Conservation (phyloP, 75 land plant species). For the Picea sitchensis region DNA sequence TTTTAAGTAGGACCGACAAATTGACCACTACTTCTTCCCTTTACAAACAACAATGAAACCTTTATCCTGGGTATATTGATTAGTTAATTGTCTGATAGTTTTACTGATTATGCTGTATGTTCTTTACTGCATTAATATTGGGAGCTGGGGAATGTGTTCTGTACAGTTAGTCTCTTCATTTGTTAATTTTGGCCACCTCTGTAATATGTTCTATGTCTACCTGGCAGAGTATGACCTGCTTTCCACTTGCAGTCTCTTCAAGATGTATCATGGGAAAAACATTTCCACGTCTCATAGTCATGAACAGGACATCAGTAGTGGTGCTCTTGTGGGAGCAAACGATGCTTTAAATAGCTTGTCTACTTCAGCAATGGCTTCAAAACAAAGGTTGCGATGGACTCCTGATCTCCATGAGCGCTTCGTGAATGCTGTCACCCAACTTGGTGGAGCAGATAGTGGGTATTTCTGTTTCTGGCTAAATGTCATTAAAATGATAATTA, state of each 20-base stretch:
- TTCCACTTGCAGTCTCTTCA: slow-evolving; percentile 2
- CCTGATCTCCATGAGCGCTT: slow-evolving; percentile 87
- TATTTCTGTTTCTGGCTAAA: slow-evolving; percentile 19
- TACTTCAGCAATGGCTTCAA: slow-evolving; percentile 29
- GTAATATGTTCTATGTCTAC: too few relatives aligned
- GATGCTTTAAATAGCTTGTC: slow-evolving; percentile 16
- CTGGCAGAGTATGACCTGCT: too few relatives aligned
- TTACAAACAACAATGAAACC: too few relatives aligned
- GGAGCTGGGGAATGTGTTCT: too few relatives aligned
- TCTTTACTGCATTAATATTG: too few relatives aligned
- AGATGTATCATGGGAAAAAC: slow-evolving; percentile 47
- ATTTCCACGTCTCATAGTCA: slow-evolving; percentile 29
- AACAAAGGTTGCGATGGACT: slow-evolving; percentile 69
- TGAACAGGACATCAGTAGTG: slow-evolving; percentile 25
- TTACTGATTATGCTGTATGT: too few relatives aligned
- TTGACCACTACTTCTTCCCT: too few relatives aligned
- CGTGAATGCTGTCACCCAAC: slow-evolving; percentile 80
- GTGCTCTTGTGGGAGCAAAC: slow-evolving; percentile 19
- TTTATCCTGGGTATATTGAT: too few relatives aligned
- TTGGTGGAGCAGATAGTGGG: slow-evolving; percentile 89
- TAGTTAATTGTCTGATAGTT: too few relatives aligned
- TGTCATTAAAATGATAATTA: background rate
- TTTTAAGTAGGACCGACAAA: too few relatives aligned
- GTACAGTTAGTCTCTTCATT: too few relatives aligned
- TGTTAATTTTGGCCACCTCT: too few relatives aligned